phyloP scores from a whole-genome alignment of 1,139 yeast species.

The Wickerhamomyces sp. region DNA sequence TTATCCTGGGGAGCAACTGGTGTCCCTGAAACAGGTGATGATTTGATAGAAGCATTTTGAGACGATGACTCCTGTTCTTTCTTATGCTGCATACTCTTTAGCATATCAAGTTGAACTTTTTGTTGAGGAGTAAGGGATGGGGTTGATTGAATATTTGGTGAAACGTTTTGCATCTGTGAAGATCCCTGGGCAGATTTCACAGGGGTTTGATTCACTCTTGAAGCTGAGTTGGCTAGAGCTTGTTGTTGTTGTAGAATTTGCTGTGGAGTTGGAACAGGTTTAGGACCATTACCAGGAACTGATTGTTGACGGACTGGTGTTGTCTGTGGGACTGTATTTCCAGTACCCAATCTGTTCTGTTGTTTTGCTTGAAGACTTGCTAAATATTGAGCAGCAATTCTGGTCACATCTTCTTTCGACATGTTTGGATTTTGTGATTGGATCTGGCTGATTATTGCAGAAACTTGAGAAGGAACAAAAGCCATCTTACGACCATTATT shows the following conservation, averaged over 20 bases:
- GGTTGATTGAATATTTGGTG: neutral
- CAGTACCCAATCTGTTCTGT: constrained; percentile 22
- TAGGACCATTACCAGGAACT: constrained; percentile 3
- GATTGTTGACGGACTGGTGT: constrained; percentile 25
- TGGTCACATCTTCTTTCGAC: constrained; percentile 67
- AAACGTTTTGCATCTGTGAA: no score
- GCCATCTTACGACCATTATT: constrained; percentile 21
- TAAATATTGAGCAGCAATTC: constrained; percentile 65
- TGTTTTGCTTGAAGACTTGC: constrained; percentile 55
- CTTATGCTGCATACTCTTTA: constrained; percentile 18
- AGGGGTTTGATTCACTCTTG: constrained; percentile 2
- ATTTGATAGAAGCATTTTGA: neutral
- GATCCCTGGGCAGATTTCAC: no score
- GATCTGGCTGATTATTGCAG: constrained; percentile 64
- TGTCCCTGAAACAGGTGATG: neutral
- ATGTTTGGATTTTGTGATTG: constrained; percentile 65
- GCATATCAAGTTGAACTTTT: constrained; percentile 20
- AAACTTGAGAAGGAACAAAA: constrained; percentile 59
- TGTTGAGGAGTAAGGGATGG: constrained; percentile 21
- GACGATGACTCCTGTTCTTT: constrained; percentile 10
- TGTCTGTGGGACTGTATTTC: neutral
- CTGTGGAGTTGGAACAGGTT: constrained; percentile 23
- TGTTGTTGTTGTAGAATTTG: constrained; percentile 22
- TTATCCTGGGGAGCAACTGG: neutral
- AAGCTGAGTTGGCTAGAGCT: neutral